These are phyloP conservation scores for Paracoccidioides lutzii DNA, from an alignment of 2,329 filamentous ascomycete species.

Conservation along the genomic window DNA sequence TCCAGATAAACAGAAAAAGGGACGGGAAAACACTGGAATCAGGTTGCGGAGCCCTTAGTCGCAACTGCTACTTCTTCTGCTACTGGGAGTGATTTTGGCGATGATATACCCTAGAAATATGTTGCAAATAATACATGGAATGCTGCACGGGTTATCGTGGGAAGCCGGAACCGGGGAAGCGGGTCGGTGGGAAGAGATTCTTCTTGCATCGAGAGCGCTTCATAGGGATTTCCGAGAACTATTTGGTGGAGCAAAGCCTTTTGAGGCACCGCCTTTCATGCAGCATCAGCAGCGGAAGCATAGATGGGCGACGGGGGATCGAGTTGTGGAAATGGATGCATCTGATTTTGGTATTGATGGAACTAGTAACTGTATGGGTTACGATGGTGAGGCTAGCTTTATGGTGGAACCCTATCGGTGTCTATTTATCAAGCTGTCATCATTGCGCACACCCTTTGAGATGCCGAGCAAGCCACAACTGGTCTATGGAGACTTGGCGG, in stretches of 20 bases:
- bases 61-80: background rate
- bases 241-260: background rate
- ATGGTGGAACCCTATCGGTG: background rate
- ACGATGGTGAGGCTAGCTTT: background rate
- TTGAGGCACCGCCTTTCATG: conserved; percentile 1
- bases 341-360: background rate
- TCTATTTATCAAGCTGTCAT: background rate
- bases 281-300: background rate
- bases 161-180: background rate
- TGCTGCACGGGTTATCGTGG: conserved; percentile 3
- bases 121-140: conserved; percentile 4
- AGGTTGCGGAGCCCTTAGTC: conserved; percentile 3
- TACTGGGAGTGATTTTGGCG: background rate
- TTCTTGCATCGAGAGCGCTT: conserved; percentile 4
- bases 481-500: conserved; percentile 6
- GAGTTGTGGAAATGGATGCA: conserved; percentile 3
- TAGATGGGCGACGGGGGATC: conserved; percentile 7
- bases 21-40: background rate
- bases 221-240: conserved; percentile 1
- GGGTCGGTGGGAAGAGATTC: conserved; percentile 2
- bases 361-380: background rate
- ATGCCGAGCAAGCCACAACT: conserved; percentile 1
- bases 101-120: background rate
- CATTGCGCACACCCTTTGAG: conserved; percentile 1
- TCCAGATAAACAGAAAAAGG: background rate